Conservation (phyloP, 2,329 filamentous ascomycete species). For the Trichoderma atrobrunneum region DNA sequence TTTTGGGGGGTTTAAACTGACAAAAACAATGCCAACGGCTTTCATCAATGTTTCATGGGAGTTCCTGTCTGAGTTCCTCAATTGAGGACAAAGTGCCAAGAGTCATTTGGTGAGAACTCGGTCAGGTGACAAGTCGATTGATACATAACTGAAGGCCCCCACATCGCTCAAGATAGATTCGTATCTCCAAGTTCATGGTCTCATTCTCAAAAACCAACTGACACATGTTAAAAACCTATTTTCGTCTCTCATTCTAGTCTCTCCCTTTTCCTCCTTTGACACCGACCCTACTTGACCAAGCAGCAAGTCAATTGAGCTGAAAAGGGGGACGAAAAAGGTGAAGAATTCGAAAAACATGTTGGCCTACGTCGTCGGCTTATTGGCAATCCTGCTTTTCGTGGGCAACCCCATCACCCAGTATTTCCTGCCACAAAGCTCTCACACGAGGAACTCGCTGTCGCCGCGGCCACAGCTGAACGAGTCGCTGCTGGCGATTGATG, state of each 20-base stretch:
- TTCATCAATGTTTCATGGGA: background rate
- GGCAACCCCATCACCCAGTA: conserved; percentile 43
- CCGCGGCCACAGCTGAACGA: conserved; percentile 49
- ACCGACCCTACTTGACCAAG: background rate
- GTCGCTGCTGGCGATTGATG: conserved; percentile 50
- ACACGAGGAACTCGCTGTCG: conserved; percentile 30
- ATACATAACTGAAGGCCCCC: conserved; percentile 2
- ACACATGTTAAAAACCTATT: background rate
- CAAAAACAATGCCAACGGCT: background rate
- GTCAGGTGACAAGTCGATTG: conserved; percentile 5
- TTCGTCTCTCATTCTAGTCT: background rate
- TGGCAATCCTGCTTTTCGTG: conserved; percentile 44
- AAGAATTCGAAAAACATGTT: conserved; percentile 37
- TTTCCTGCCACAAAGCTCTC: conserved; percentile 30
- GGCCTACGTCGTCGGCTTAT: conserved; percentile 42
- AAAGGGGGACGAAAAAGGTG: background rate
- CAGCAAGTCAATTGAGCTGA: background rate
- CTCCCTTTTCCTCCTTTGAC: background rate
- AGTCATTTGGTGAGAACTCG: background rate
- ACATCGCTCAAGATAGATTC: background rate
- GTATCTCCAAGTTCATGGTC: background rate
- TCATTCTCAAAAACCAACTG: background rate
- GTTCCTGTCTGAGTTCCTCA: background rate
- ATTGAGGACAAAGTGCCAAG: background rate
- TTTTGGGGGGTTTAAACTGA: background rate